These are phyloP conservation scores for Neospermospora avenae DNA, from an alignment of 2,329 filamentous ascomycete genomes.

Conservation along the genomic window DNA sequence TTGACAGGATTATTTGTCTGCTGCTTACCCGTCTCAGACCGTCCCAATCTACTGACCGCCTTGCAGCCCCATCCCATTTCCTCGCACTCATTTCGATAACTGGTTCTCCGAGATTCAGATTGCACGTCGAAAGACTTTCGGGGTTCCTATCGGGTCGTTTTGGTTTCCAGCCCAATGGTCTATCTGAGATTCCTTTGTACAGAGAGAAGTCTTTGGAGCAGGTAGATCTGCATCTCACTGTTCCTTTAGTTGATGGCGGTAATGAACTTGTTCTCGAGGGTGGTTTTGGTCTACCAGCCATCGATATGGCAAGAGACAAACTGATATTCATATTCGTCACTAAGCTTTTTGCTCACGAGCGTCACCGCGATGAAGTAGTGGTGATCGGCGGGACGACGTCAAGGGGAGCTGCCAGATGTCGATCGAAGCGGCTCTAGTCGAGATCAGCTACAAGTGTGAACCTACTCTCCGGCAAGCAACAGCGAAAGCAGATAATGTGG, in stretches of 20 bases:
- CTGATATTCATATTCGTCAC: slow-evolving; percentile 21
- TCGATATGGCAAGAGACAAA: slow-evolving; percentile 19
- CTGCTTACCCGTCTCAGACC: slow-evolving; percentile 42
- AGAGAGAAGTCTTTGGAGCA: slow-evolving; percentile 17
- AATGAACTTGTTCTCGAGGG: slow-evolving; percentile 9
- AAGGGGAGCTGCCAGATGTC: slow-evolving; percentile 9
- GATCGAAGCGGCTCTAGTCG: slow-evolving; percentile 5
- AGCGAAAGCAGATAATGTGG: neutral
- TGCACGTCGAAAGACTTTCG: neutral
- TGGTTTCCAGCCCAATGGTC: slow-evolving; percentile 26
- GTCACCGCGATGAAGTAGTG: slow-evolving; percentile 10
- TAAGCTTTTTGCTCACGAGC: neutral
- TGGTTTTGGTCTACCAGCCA: slow-evolving; percentile 17
- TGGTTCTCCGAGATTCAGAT: slow-evolving; percentile 8
- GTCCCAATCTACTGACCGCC: slow-evolving; percentile 40
- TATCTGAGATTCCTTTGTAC: slow-evolving; percentile 26
- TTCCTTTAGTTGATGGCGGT: neutral
- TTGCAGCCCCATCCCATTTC: slow-evolving; percentile 38
- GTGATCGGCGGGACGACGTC: slow-evolving; percentile 18
- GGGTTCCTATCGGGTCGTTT: slow-evolving; percentile 8
- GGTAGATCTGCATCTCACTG: slow-evolving; percentile 3
- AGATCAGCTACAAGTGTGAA: slow-evolving; percentile 1
- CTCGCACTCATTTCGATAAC: slow-evolving; percentile 29
- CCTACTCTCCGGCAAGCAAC: neutral
- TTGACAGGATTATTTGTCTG: neutral